Evolutionary conservation across 2,329 filamentous ascomycete species (phyloP).

Genomic region (Epichloe sibirici): DNA sequence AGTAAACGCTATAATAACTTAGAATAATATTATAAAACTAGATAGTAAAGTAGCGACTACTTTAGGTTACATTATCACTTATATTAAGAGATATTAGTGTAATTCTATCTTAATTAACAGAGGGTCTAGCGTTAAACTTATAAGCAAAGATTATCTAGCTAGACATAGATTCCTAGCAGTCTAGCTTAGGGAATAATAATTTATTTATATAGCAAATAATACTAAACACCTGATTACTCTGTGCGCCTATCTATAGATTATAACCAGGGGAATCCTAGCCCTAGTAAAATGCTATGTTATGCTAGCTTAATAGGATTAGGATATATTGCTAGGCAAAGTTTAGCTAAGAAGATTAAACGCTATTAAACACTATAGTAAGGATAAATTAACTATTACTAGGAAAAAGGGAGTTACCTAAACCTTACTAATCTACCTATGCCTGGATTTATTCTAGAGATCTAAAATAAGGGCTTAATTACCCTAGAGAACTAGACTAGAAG

Average conservation of each 20-base stretch:
- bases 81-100: neutral
- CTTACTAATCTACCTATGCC: neutral
- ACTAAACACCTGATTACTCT: neutral
- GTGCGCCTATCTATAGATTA: neutral
- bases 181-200: neutral
- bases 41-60: no score
- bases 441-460: neutral
- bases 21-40: no score
- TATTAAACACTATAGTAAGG: neutral
- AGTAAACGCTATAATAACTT: no score
- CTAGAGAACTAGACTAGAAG: neutral
- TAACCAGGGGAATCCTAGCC: neutral
- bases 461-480: neutral
- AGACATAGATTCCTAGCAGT: neutral
- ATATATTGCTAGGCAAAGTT: neutral
- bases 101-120: neutral
- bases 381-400: neutral
- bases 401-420: neutral
- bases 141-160: neutral
- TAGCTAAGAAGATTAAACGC: neutral
- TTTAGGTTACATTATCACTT: no score
- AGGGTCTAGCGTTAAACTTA: neutral
- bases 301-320: neutral
- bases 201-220: neutral
- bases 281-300: neutral